phyloP scores from a whole-genome alignment of 768 basidiomycete genomes.

The Suillus sp. region DNA sequence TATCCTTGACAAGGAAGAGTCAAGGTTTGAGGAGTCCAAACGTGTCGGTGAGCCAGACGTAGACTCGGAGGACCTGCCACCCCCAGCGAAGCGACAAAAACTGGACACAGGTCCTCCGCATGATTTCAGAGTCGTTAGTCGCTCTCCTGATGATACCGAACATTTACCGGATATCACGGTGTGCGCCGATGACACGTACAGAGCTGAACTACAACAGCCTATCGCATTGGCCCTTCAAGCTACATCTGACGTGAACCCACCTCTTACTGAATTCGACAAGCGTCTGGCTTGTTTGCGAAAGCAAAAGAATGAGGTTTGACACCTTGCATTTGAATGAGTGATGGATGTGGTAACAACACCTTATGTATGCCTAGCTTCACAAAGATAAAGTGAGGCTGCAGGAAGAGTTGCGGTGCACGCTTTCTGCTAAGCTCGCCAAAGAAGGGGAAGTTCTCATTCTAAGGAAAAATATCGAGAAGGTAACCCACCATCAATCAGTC shows the following conservation, averaged over 20 bases:
- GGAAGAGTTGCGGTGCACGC: slow-evolving; percentile 46
- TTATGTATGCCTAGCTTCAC: slow-evolving; percentile 44
- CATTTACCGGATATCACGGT: slow-evolving; percentile 66
- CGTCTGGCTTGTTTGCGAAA: slow-evolving; percentile 26
- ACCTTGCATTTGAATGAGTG: slow-evolving; percentile 9
- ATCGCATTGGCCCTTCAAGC: not conserved
- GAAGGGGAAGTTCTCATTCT: slow-evolving; percentile 74
- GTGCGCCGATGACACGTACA: slow-evolving; percentile 60
- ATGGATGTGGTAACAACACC: slow-evolving; percentile 16
- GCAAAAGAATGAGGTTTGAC: slow-evolving; percentile 52
- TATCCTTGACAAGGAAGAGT: slow-evolving; percentile 60
- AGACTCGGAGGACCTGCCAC: slow-evolving; percentile 25
- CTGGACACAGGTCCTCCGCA: slow-evolving; percentile 48
- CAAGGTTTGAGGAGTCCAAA: slow-evolving; percentile 28
- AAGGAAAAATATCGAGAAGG: slow-evolving; percentile 70
- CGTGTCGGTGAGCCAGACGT: slow-evolving; percentile 30
- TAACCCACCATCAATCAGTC: slow-evolving; percentile 24
- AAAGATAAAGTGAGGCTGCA: slow-evolving; percentile 51
- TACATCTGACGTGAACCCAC: not conserved
- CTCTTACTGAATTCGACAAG: slow-evolving; percentile 9
- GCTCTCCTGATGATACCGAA: slow-evolving; percentile 44
- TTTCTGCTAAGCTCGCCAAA: slow-evolving; percentile 54
- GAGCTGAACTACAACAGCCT: slow-evolving; percentile 23
- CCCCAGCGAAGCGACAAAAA: slow-evolving; percentile 59
- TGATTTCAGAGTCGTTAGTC: slow-evolving; percentile 28